Evolutionary conservation across 2,329 filamentous ascomycete genomes (phyloP), one percentile per base, ranked within the genome.

Genomic region (Coleophoma eucalyptorum): DNA sequence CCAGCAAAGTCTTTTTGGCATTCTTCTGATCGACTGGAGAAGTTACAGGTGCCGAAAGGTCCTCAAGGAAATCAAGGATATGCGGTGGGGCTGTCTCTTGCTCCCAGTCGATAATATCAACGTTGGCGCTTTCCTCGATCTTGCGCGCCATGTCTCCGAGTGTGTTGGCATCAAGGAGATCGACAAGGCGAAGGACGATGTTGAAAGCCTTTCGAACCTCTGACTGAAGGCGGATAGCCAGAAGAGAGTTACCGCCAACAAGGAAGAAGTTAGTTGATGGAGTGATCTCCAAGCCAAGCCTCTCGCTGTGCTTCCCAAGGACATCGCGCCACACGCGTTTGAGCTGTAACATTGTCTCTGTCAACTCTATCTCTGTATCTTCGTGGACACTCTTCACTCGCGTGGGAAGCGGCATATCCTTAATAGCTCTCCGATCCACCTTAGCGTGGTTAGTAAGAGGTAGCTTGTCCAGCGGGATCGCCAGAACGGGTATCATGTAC

Each of bases 241-340:
- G 57, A 19, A 71, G 34, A 1, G 69, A 71, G 46, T 64, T 71
- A 13, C 68, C 69, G 10, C 69, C 69, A 8, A 65, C 52, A 1
- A 34, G 15, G 58, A 72, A 70, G 55, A 70, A 71, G 47, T 62
- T 53, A 11, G 64, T 54, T 7, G 46, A 18, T 43, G 48, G 31
- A n/a, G 26, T 37, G 33, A 53, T 53, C 7, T 41, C 38, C 11
- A 41, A 41, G 11, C 38, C 38, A 18, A 41, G 38, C 16, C 7
- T 18, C 16, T 41, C 16, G 38, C 10, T 35, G 33, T 15, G 10
- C 19, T 49, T 42, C 16, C 26, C 6, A 20, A 52, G 20, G 26
- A 50, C 42, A 10, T 47, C 32, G 16, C 5, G 7, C 51, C 51
- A 54, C n/a, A 54, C 16, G n/a, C 38, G 7, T 26, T 43, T 42